phyloP scores from a whole-genome alignment of 1,284 basidiomycete species.

The Trametes polyzona region DNA sequence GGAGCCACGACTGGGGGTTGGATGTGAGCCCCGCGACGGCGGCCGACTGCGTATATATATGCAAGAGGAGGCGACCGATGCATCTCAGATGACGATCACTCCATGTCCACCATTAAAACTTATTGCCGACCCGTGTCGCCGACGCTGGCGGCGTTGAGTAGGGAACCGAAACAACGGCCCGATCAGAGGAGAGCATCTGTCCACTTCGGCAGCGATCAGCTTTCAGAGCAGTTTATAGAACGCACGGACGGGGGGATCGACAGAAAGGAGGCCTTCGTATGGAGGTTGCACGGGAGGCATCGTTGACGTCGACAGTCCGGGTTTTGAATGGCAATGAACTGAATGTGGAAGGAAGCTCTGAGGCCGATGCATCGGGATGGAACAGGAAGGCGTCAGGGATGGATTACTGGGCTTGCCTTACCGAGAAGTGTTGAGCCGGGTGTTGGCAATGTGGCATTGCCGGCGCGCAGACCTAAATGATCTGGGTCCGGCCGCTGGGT shows the following conservation, averaged over 20 bases:
- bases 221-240: too few species aligned
- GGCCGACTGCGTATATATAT: background rate
- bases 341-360: background rate
- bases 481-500: background rate
- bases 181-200: constrained; percentile 4
- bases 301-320: background rate
- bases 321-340: background rate
- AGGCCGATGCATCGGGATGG: constrained; percentile 2
- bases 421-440: constrained; percentile 6
- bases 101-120: background rate
- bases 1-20: too few species aligned
- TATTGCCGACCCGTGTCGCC: too few species aligned
- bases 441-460: constrained; percentile 3
- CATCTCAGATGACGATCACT: background rate
- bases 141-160: constrained; percentile 1
- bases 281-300: background rate
- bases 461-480: constrained; percentile 5
- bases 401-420: background rate
- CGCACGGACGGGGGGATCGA: too few species aligned
- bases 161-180: background rate
- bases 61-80: background rate
- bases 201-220: constrained; percentile 2
- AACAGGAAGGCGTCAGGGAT: background rate
- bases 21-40: too few species aligned
- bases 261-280: background rate